A percentile compares a stretch with the other conserved stretches of the same genome.
Conservation (phyloP, 768 basidiomycete genomes). For the Royoungia palumana region DNA sequence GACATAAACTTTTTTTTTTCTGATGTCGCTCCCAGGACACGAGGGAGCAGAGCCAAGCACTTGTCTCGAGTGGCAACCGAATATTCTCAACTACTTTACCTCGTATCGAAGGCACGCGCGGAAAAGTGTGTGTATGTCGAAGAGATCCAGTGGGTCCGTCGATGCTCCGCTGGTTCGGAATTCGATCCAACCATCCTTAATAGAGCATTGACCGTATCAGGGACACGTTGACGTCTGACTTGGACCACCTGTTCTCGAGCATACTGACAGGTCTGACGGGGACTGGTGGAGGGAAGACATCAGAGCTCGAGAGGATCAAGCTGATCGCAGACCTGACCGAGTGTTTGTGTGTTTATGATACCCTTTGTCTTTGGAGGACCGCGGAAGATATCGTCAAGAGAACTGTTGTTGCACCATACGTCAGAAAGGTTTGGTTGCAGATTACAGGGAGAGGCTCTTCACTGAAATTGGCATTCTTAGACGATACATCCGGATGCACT, state of each 20-base stretch:
- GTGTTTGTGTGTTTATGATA: slow-evolving; percentile 76
- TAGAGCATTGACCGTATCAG: slow-evolving; percentile 83
- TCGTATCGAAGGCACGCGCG: slow-evolving; percentile 72
- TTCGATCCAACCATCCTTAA: slow-evolving; percentile 19
- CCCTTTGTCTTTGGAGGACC: slow-evolving; percentile 76
- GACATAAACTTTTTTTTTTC: not conserved
- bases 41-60: slow-evolving; percentile 71
- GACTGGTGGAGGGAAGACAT: slow-evolving; percentile 45
- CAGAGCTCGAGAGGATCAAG: slow-evolving; percentile 64
- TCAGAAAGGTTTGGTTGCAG: slow-evolving; percentile 58
- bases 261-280: slow-evolving; percentile 52
- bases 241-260: slow-evolving; percentile 75
- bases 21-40: slow-evolving; percentile 39
- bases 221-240: slow-evolving; percentile 79
- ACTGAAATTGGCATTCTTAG: slow-evolving; percentile 37
- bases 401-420: slow-evolving; percentile 70
- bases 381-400: slow-evolving; percentile 83
- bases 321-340: slow-evolving; percentile 67
- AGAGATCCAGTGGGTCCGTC: slow-evolving; percentile 80
- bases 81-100: slow-evolving; percentile 90
- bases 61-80: slow-evolving; percentile 83
- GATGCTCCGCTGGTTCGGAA: slow-evolving; percentile 13
- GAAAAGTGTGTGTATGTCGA: slow-evolving; percentile 80
- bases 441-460: not conserved
- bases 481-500: slow-evolving; percentile 73